These are phyloP conservation scores for Hemisphaericaspora subhashii DNA, from an alignment of 1,139 yeast genomes.

Conservation along the genomic window DNA sequence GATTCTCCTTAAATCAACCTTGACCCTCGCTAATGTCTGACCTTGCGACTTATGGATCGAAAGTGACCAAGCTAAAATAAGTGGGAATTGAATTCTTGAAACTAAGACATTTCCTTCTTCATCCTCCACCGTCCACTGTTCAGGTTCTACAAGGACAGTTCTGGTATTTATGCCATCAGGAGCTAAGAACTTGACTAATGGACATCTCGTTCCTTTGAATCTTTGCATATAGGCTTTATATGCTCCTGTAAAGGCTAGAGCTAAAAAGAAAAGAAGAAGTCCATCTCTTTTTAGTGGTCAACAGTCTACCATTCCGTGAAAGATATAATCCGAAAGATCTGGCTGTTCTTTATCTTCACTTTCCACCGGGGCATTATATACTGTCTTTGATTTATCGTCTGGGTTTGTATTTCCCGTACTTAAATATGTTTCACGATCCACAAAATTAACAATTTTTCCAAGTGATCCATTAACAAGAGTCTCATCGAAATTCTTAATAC, in stretches of 20 bases:
- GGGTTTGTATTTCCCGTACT: slow-evolving; percentile 18
- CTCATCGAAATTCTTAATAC: slow-evolving; percentile 86
- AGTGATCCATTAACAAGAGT: slow-evolving; percentile 89
- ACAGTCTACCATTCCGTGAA: slow-evolving; percentile 12
- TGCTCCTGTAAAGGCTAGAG: too few species aligned
- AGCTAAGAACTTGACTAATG: slow-evolving; percentile 72
- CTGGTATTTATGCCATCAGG: slow-evolving; percentile 68
- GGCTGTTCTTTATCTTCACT: slow-evolving; percentile 11
- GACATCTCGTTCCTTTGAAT: slow-evolving; percentile 46
- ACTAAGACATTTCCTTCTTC: slow-evolving; percentile 32
- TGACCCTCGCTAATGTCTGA: slow-evolving; percentile 81
- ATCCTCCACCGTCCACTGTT: slow-evolving; percentile 44
- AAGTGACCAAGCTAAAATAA: slow-evolving; percentile 91
- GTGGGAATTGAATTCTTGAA: slow-evolving; percentile 62
- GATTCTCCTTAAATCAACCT: slow-evolving; percentile 71
- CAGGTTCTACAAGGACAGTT: slow-evolving; percentile 55
- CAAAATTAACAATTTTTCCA: slow-evolving; percentile 65
- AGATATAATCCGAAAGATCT: slow-evolving; percentile 24
- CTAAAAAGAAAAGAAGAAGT: too few species aligned
- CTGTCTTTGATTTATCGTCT: slow-evolving; percentile 5
- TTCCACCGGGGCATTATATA: too few species aligned
- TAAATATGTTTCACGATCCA: slow-evolving; percentile 38
- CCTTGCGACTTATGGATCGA: slow-evolving; percentile 97
- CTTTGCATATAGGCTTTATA: slow-evolving; percentile 19
- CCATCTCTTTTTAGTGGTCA: too few species aligned